Evolutionary conservation across 2,329 filamentous ascomycete genomes (phyloP).

Genomic region (Fusarium floridanum): DNA sequence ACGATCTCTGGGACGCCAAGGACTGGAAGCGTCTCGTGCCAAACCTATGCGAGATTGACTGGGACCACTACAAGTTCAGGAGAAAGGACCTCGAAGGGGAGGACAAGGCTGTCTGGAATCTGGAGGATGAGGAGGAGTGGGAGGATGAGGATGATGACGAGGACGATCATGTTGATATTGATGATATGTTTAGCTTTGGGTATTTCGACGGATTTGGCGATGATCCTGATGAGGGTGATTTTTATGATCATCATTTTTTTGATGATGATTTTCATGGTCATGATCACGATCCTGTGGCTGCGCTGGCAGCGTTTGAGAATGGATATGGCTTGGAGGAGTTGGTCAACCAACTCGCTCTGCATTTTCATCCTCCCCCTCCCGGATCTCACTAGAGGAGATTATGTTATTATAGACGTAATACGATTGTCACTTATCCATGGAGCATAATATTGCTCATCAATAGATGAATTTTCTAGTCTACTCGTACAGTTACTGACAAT

Average conservation of each 20-base stretch:
- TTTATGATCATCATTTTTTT: too few relatives aligned
- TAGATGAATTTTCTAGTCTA: neutral
- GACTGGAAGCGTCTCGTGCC: constrained; percentile 7
- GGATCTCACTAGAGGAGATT: neutral
- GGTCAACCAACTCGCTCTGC: neutral
- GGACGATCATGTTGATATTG: neutral
- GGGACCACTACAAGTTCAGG: constrained; percentile 34
- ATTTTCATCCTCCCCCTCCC: neutral
- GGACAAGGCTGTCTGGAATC: constrained; percentile 21
- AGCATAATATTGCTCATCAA: neutral
- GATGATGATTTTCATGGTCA: neutral
- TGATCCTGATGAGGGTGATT: neutral
- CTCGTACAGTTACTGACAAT: neutral
- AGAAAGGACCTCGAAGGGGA: constrained; percentile 23
- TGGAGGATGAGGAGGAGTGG: constrained; percentile 30
- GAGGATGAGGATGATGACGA: constrained; percentile 23
- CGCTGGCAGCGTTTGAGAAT: neutral
- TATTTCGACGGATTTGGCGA: neutral
- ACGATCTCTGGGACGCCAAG: constrained; percentile 19
- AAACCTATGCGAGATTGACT: constrained; percentile 27
- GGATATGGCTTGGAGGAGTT: neutral
- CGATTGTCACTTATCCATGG: neutral
- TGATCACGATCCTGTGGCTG: neutral
- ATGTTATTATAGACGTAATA: neutral
- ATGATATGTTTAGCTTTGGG: neutral